Evolutionary conservation across 805 yeast species (phyloP).

Genomic region (Metschnikowia hibisci): DNA sequence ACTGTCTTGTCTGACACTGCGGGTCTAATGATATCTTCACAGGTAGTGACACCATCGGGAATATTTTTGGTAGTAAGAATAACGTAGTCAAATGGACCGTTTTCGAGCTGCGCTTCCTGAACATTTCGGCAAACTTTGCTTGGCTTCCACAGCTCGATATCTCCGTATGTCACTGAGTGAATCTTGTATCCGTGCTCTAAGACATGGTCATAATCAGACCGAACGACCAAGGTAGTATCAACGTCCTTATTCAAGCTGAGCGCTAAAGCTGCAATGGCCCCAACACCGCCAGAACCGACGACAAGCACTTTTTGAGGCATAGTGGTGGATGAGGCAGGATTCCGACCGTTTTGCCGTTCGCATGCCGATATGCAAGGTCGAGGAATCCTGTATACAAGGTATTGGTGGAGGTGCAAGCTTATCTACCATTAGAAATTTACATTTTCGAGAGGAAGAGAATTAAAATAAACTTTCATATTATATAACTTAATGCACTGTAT

Average conservation of each 20-base stretch:
- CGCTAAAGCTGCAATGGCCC: slow-evolving; percentile 17
- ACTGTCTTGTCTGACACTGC: slow-evolving; percentile 32
- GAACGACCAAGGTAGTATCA: slow-evolving; percentile 17
- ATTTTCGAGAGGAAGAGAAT: too few species aligned
- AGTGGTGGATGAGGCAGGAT: background rate
- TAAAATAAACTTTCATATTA: too few species aligned
- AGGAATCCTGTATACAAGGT: background rate
- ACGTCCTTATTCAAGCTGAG: slow-evolving; percentile 10
- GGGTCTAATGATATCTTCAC: slow-evolving; percentile 40
- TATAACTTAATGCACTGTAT: too few species aligned
- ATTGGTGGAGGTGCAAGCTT: too few species aligned
- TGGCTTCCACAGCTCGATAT: slow-evolving; percentile 16
- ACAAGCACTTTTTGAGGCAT: slow-evolving; percentile 16
- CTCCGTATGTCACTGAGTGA: slow-evolving; percentile 16
- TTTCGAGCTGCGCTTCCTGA: slow-evolving; percentile 10
- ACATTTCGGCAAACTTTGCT: slow-evolving; percentile 11
- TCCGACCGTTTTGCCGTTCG: background rate
- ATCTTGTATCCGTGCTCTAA: slow-evolving; percentile 14
- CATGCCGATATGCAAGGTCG: background rate
- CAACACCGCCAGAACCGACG: slow-evolving; percentile 21
- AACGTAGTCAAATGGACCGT: slow-evolving; percentile 28
- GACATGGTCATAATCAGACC: slow-evolving; percentile 17
- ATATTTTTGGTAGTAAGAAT: slow-evolving; percentile 33
- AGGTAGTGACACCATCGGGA: slow-evolving; percentile 31
- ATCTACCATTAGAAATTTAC: too few species aligned